Conservation (phyloP, 495 filamentous ascomycete species). For the Lichina pygmaea region DNA sequence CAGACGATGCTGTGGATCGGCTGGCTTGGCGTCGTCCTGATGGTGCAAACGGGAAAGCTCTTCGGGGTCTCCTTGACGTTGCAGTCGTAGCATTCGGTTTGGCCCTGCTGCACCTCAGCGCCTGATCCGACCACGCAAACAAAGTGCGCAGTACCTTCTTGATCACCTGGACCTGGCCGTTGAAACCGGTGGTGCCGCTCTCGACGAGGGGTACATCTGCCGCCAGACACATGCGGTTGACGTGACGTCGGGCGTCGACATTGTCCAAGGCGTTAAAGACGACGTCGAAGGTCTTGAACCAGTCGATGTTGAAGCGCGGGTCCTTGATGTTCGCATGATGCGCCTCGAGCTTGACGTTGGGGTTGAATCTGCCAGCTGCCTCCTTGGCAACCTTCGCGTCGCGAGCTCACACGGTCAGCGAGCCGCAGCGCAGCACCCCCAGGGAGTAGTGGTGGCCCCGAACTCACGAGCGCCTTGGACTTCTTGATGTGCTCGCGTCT, state of each 20-base stretch:
- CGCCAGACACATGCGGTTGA: slow-evolving; percentile 91
- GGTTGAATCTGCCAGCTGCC: slow-evolving; percentile 73
- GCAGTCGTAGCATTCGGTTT: slow-evolving; percentile 94
- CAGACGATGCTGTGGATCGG: slow-evolving; percentile 99
- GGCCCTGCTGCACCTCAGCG: slow-evolving; percentile 20
- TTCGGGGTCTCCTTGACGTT: slow-evolving; percentile 69
- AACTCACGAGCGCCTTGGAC: slow-evolving; percentile 66
- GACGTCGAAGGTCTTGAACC: slow-evolving; percentile 59
- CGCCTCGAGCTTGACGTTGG: slow-evolving; percentile 63
- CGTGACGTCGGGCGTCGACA: slow-evolving; percentile 75
- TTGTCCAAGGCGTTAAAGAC: slow-evolving; percentile 98
- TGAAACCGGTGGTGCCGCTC: slow-evolving; percentile 93
- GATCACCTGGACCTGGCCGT: slow-evolving; percentile 92
- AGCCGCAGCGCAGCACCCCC: background rate
- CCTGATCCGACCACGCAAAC: background rate
- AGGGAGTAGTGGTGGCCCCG: background rate
- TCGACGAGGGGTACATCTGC: slow-evolving; percentile 81
- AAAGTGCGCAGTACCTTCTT: slow-evolving; percentile 28
- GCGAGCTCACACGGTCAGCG: background rate
- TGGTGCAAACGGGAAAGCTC: slow-evolving; percentile 83
- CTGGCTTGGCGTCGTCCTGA: slow-evolving; percentile 79
- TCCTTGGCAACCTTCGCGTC: slow-evolving; percentile 64
- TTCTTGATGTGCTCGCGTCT: slow-evolving; percentile 95
- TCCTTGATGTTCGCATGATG: slow-evolving; percentile 95
- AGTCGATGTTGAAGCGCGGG: slow-evolving; percentile 62